Conservation (phyloP, 2,329 filamentous ascomycete species). For the Chrysosporium keratinophilum region DNA sequence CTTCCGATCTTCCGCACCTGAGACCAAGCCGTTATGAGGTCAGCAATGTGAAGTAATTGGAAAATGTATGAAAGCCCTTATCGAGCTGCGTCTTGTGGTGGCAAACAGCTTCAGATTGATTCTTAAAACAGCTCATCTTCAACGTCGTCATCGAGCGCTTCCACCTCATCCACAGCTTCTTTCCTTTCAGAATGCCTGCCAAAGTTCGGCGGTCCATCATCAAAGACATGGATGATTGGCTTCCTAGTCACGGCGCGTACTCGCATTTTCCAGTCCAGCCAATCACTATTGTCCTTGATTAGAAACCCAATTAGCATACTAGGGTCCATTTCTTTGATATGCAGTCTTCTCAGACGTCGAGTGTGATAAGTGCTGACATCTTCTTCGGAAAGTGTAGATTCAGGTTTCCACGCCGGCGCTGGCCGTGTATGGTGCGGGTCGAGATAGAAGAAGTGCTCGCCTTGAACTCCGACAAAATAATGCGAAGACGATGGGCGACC, state of each 20-base stretch:
- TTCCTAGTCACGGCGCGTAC: slow-evolving; percentile 64
- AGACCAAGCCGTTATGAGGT: too few species aligned
- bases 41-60: too few species aligned
- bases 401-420: slow-evolving; percentile 53
- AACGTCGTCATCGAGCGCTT: slow-evolving; percentile 66
- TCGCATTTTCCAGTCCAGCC: slow-evolving; percentile 68
- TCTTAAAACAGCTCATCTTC: slow-evolving; percentile 23
- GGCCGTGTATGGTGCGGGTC: slow-evolving; percentile 83
- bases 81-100: background rate
- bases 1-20: too few species aligned
- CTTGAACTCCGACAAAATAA: slow-evolving; percentile 64
- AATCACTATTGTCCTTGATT: slow-evolving; percentile 71
- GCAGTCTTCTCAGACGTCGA: slow-evolving; percentile 66
- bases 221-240: slow-evolving; percentile 72
- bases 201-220: slow-evolving; percentile 48
- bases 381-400: slow-evolving; percentile 52
- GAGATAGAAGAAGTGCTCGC: slow-evolving; percentile 78
- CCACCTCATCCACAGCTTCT: slow-evolving; percentile 77
- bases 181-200: slow-evolving; percentile 50
- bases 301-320: slow-evolving; percentile 96
- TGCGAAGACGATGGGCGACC: slow-evolving; percentile 85
- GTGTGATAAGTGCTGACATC: slow-evolving; percentile 83
- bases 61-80: background rate
- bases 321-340: slow-evolving; percentile 88
- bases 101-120: background rate